phyloP scores from a whole-genome alignment of 805 yeast genomes.

The Lipomyces kockii region DNA sequence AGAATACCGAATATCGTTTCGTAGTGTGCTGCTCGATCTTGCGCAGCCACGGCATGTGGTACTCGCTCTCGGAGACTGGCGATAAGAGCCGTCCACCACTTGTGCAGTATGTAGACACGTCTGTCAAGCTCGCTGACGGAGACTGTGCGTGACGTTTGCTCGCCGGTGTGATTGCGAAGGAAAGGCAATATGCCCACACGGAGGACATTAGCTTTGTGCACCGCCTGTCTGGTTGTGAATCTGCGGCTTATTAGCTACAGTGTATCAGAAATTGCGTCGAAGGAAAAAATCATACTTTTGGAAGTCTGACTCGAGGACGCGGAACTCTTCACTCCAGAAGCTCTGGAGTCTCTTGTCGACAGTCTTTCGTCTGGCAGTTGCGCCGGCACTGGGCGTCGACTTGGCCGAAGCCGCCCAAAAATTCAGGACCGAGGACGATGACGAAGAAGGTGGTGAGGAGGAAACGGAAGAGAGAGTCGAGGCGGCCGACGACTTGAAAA shows the following conservation, averaged over 20 bases:
- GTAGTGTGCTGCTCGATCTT: constrained; percentile 48
- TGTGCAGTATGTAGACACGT: constrained; percentile 41
- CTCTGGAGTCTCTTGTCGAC: constrained; percentile 14
- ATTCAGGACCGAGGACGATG: constrained; percentile 26
- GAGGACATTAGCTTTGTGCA: constrained; percentile 47
- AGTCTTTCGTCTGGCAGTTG: not conserved
- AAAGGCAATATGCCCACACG: constrained; percentile 51
- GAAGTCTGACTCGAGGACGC: constrained; percentile 41
- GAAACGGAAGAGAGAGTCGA: constrained; percentile 25
- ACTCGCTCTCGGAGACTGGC: constrained; percentile 41
- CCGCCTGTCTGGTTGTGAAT: constrained; percentile 41
- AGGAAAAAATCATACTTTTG: constrained; percentile 39
- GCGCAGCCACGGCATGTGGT: constrained; percentile 40
- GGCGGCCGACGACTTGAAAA: constrained; percentile 17
- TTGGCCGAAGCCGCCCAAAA: constrained; percentile 17
- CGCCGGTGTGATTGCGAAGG: constrained; percentile 42
- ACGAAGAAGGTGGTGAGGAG: constrained; percentile 25
- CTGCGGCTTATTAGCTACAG: constrained; percentile 6
- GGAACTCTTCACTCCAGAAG: constrained; percentile 37
- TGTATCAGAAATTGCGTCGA: not conserved
- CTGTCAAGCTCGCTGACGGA: constrained; percentile 36
- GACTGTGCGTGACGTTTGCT: constrained; percentile 37
- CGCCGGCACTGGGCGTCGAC: not conserved
- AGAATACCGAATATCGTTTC: constrained; percentile 49
- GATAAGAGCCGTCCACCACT: constrained; percentile 49